Conservation (phyloP, 768 basidiomycete species). For the Tulasnella sp. region DNA sequence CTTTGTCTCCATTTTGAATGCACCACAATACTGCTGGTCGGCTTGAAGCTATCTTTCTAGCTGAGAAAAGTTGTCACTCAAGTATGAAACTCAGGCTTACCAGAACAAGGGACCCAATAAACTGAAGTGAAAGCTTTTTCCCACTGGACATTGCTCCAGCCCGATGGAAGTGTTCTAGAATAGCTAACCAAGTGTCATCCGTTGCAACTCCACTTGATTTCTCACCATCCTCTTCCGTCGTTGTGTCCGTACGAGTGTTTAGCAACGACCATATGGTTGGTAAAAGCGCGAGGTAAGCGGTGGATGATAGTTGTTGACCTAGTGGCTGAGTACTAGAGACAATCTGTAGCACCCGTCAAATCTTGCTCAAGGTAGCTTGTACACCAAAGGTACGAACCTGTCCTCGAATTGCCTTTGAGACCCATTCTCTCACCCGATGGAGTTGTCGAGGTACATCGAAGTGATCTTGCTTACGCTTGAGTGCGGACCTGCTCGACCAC, state of each 20-base stretch:
- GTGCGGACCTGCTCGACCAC: no score
- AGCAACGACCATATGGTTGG: slow-evolving; percentile 71
- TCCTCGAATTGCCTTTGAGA: slow-evolving; percentile 13
- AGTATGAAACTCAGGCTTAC: slow-evolving; percentile 31
- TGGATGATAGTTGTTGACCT: slow-evolving; percentile 33
- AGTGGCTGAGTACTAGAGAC: slow-evolving; percentile 5
- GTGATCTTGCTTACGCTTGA: no score
- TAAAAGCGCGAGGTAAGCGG: slow-evolving; percentile 51
- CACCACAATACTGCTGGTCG: slow-evolving; percentile 39
- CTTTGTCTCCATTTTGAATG: slow-evolving; percentile 30
- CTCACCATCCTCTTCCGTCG: slow-evolving; percentile 23
- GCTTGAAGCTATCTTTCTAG: slow-evolving; percentile 33
- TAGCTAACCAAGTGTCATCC: slow-evolving; percentile 37
- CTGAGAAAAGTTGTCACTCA: slow-evolving; percentile 28
- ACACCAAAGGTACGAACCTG: slow-evolving; percentile 12
- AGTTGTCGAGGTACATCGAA: slow-evolving; percentile 1
- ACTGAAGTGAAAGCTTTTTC: slow-evolving; percentile 59
- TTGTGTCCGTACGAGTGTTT: slow-evolving; percentile 25
- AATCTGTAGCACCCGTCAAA: background rate
- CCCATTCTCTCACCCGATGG: slow-evolving; percentile 18
- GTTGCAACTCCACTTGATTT: slow-evolving; percentile 18
- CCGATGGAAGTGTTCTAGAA: slow-evolving; percentile 52
- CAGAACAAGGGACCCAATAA: slow-evolving; percentile 55
- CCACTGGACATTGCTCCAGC: slow-evolving; percentile 45
- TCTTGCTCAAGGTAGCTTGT: background rate